These are phyloP conservation scores for Diaporthe velutina DNA, from an alignment of 2,329 filamentous ascomycete genomes.

Conservation along the genomic window DNA sequence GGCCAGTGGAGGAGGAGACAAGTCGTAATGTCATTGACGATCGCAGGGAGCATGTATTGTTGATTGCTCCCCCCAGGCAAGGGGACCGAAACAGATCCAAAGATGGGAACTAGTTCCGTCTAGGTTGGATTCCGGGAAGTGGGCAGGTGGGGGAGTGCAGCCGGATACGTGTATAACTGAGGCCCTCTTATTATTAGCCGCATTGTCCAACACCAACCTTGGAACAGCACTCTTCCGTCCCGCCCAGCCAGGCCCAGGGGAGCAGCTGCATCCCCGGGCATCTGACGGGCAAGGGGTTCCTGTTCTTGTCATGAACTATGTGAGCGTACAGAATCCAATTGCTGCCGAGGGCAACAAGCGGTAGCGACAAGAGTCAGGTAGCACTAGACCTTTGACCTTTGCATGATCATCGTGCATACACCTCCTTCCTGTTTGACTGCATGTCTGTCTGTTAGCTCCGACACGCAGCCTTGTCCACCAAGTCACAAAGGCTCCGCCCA, in stretches of 20 bases:
- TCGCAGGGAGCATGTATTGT: neutral
- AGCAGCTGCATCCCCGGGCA: too few relatives aligned
- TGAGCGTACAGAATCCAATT: neutral
- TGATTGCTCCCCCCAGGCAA: too few relatives aligned
- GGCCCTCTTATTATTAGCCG: neutral
- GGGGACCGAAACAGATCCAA: neutral
- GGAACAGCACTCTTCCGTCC: neutral
- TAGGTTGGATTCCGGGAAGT: slow-evolving; percentile 10
- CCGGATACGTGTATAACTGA: neutral
- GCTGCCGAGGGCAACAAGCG: neutral
- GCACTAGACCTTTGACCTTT: neutral
- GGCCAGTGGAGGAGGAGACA: slow-evolving; percentile 6
- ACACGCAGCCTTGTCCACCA: neutral
- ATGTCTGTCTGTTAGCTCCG: neutral
- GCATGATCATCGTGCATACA: neutral
- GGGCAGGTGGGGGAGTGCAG: slow-evolving; percentile 15
- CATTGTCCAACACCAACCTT: neutral
- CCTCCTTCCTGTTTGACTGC: neutral
- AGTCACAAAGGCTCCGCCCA: neutral
- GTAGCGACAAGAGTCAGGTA: neutral
- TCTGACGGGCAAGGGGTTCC: neutral
- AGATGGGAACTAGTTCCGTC: neutral
- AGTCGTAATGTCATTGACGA: neutral
- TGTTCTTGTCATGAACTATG: neutral
- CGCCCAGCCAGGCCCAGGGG: neutral